Evolutionary conservation across 805 yeast species (phyloP).

Genomic region (Candida incommunis): DNA sequence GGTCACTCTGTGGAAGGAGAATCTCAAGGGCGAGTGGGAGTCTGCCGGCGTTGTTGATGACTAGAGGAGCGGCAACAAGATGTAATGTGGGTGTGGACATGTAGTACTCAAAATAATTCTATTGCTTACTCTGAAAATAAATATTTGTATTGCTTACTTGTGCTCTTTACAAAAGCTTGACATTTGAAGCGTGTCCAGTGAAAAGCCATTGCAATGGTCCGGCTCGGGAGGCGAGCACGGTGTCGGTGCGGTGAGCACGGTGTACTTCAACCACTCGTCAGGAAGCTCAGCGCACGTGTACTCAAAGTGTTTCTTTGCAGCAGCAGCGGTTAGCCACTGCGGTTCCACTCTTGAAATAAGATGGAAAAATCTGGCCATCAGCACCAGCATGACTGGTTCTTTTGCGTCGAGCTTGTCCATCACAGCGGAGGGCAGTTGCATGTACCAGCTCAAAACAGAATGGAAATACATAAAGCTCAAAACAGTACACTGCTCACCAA

Average conservation of each 20-base stretch:
- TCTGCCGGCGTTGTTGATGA: slow-evolving; percentile 93
- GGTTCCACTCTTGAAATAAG: background rate
- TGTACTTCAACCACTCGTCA: background rate
- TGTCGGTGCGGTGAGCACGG: too few species aligned
- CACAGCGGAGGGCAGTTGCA: background rate
- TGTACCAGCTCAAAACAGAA: background rate
- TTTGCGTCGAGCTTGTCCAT: background rate
- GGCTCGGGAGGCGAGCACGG: too few species aligned
- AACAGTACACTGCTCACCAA: background rate
- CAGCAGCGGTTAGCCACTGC: background rate
- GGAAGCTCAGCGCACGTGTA: background rate
- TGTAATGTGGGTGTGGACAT: too few species aligned
- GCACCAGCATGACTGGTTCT: background rate
- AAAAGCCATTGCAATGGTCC: too few species aligned
- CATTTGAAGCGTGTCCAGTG: too few species aligned
- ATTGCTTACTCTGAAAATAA: too few species aligned
- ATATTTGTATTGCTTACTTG: too few species aligned
- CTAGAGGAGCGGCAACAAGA: too few species aligned
- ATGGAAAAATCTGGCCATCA: background rate
- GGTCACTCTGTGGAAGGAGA: slow-evolving; percentile 94
- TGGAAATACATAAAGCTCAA: background rate
- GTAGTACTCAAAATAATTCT: too few species aligned
- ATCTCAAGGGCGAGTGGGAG: slow-evolving; percentile 87
- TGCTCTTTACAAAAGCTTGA: too few species aligned
- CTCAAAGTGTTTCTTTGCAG: background rate